Conservation (phyloP, 176 grass and related monocot genomes). For the Bothriochloa decipiens region DNA sequence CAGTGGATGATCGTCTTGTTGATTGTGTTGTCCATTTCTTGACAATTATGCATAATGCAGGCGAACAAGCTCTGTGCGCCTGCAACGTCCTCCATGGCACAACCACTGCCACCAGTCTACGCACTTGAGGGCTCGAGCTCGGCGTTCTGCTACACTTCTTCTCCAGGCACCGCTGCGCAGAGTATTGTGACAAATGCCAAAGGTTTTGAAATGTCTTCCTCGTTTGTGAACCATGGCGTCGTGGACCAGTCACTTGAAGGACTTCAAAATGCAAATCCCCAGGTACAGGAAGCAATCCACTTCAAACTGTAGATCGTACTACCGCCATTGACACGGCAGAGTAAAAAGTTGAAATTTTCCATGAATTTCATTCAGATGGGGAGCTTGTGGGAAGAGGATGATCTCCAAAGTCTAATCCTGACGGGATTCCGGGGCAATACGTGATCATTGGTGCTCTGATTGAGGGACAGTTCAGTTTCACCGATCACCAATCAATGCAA, state of each 20-base stretch:
- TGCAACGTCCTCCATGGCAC: not conserved
- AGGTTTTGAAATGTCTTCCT: not conserved
- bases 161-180: slow-evolving; percentile 31
- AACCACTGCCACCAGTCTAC: slow-evolving; percentile 22
- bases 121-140: slow-evolving; percentile 16
- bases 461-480: slow-evolving; percentile 18
- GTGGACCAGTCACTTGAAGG: slow-evolving; percentile 32
- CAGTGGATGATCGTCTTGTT: not conserved
- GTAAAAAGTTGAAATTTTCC: not conserved
- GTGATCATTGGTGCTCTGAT: slow-evolving; percentile 18
- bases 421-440: slow-evolving; percentile 58
- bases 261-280: slow-evolving; percentile 33
- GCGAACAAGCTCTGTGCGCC: not conserved
- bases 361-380: slow-evolving; percentile 48
- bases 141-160: slow-evolving; percentile 39
- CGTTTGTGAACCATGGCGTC: slow-evolving; percentile 26
- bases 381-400: slow-evolving; percentile 68
- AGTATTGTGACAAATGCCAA: slow-evolving; percentile 23
- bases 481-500: not conserved
- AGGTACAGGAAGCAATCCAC: slow-evolving; percentile 34
- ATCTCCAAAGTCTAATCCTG: slow-evolving; percentile 75
- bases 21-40: not conserved
- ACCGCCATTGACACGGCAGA: too few relatives aligned
- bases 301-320: not conserved
- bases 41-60: slow-evolving; percentile 16